phyloP scores from a whole-genome alignment of 257 asterid species.

The Lycium ferocissimum region DNA sequence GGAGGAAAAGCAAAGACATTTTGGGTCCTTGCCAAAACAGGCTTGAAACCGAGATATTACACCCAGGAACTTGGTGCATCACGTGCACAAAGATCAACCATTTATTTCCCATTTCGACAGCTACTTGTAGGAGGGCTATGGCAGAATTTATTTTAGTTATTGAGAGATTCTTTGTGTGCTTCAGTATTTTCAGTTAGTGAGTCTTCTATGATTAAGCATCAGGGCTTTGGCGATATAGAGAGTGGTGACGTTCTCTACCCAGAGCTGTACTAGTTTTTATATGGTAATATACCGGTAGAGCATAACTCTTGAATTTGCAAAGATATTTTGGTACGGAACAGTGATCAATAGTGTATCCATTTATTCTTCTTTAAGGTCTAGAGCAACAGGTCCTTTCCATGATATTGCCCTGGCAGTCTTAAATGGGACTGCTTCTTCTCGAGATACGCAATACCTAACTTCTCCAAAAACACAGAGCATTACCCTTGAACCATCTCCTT shows the following conservation, averaged over 20 bases:
- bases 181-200: not conserved
- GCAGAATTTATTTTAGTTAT: not conserved
- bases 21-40: not conserved
- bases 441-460: no score
- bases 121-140: not conserved
- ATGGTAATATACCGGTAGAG: not conserved
- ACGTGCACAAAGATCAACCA: not conserved
- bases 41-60: not conserved
- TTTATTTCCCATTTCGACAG: not conserved
- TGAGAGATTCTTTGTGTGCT: not conserved
- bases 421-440: not conserved
- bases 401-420: not conserved
- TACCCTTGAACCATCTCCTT: no score
- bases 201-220: not conserved
- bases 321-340: not conserved
- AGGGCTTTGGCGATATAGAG: not conserved
- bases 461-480: no score
- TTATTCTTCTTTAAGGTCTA: slow-evolving; percentile 3
- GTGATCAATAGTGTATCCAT: slow-evolving; percentile 7
- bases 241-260: not conserved
- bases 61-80: slow-evolving; percentile 21
- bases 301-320: not conserved
- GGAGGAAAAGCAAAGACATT: not conserved
- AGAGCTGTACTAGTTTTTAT: not conserved
- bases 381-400: not conserved